Conservation (phyloP, 306 rosid species). For the apple (Malus domestica) region ASM211411v1 NC_041795.1:36502501-36503000, state of each 20-base stretch:
- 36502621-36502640: constrained; percentile 88
- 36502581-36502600: constrained; percentile 78
- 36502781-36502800: constrained; percentile 95
- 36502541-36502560: constrained; percentile 90
- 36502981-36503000: constrained; percentile 92
- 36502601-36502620: constrained; percentile 81
- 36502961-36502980: constrained; percentile 84
- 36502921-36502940: constrained; percentile 99
- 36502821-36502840: constrained; percentile 93
- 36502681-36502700: constrained; percentile 73
- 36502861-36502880: constrained; percentile 98
- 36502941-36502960: constrained; percentile 91
- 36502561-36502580: constrained; percentile 86
- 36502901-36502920: constrained; percentile 91
- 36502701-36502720: constrained; percentile 59
- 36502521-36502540: constrained; percentile 97
- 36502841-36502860: constrained; percentile 94
- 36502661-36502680: constrained; percentile 40
- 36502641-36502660: constrained; percentile 69
- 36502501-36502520: constrained; percentile 95
- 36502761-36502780: constrained; percentile 94
- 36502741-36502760: constrained; percentile 85
- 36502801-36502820: constrained; percentile 98
- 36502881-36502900: constrained; percentile 97
- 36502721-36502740: constrained; percentile 91